Evolutionary conservation across 225 moss, liverwort and hornwort genomes (phyloP).

Genomic region (Physcomitrium patens): DNA sequence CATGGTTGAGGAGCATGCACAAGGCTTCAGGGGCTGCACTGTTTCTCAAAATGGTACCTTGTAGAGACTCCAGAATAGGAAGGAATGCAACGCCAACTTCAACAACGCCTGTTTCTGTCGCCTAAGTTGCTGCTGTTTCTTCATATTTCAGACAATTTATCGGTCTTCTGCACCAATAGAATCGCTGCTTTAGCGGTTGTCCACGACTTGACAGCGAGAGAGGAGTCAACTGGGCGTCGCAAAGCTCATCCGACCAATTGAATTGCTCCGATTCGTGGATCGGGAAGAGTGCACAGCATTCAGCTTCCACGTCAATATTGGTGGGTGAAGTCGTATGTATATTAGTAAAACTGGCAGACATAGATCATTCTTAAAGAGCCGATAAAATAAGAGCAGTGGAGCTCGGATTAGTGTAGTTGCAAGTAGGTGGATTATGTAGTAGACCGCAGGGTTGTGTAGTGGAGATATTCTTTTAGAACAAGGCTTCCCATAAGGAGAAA

Average conservation of each 20-base stretch:
- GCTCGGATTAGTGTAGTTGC: constrained; percentile 32
- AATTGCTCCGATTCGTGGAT: too few species aligned
- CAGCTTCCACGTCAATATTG: constrained; percentile 15
- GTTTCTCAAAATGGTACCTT: constrained; percentile 76
- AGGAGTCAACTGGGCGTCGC: too few species aligned
- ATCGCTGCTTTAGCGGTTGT: too few species aligned
- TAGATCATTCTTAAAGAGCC: constrained; percentile 37
- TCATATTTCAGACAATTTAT: background rate
- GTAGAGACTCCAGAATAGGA: constrained; percentile 40
- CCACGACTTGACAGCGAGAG: too few species aligned
- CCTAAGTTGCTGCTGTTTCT: constrained; percentile 14
- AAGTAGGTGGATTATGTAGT: background rate
- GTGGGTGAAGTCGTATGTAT: constrained; percentile 35
- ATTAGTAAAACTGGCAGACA: constrained; percentile 30
- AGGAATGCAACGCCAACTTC: constrained; percentile 18
- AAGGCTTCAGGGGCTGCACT: constrained; percentile 26
- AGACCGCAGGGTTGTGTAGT: constrained; percentile 9
- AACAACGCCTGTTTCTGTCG: background rate
- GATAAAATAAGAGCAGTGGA: constrained; percentile 23
- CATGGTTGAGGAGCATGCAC: constrained; percentile 33
- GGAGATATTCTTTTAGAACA: constrained; percentile 42
- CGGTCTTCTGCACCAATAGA: background rate
- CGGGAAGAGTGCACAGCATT: too few species aligned
- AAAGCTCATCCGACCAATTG: too few species aligned
- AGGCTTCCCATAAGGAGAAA: constrained; percentile 21